Conservation (phyloP, 2,329 filamentous ascomycete genomes). For the Botrytis cinerea region DNA sequence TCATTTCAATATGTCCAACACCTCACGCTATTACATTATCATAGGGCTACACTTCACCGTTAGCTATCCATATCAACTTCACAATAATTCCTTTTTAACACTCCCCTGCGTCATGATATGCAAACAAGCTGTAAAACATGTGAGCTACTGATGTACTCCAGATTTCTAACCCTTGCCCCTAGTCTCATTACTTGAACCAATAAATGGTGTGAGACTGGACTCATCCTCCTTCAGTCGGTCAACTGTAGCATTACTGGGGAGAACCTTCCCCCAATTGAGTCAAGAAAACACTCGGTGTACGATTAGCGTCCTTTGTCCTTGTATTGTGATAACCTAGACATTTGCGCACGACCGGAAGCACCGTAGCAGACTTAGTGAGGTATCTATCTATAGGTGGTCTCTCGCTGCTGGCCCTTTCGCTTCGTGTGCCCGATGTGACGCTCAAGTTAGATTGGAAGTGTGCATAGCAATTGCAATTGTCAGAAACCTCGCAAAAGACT, state of each 20-base stretch:
- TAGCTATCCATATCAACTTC: background rate
- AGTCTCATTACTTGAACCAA: background rate
- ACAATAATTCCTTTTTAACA: background rate
- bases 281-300: background rate
- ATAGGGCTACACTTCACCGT: background rate
- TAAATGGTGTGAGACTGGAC: background rate
- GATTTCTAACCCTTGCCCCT: background rate
- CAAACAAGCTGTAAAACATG: background rate
- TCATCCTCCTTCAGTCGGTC: background rate
- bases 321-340: constrained; percentile 1
- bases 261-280: background rate
- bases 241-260: background rate
- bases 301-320: background rate
- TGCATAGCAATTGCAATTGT: background rate
- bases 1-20: background rate
- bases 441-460: background rate
- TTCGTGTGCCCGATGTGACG: background rate
- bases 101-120: background rate
- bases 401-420: background rate
- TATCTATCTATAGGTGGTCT: background rate
- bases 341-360: constrained; percentile 10
- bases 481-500: background rate
- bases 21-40: background rate
- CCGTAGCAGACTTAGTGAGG: background rate
- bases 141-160: background rate